phyloP scores from a whole-genome alignment of 2,329 filamentous ascomycete genomes.

The Colletotrichum liaoningense region DNA sequence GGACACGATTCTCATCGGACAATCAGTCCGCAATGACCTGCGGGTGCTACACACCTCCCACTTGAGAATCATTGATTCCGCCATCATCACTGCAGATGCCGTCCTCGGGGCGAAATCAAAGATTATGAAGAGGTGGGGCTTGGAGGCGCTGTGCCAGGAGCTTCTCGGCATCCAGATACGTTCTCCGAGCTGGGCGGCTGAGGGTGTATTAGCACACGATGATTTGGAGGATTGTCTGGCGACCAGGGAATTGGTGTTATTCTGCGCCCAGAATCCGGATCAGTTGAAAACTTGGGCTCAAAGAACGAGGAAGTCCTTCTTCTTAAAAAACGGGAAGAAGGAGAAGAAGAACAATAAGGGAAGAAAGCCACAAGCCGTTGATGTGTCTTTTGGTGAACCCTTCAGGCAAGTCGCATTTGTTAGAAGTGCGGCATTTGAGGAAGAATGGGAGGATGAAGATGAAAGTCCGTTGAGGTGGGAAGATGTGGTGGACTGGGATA shows the following conservation, averaged over 20 bases:
- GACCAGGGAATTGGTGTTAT: background rate
- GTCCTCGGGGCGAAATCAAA: background rate
- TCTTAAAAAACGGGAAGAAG: background rate
- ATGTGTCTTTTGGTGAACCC: no score
- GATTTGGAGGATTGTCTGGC: background rate
- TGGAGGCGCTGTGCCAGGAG: background rate
- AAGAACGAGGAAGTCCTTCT: background rate
- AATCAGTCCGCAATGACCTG: conserved; percentile 58
- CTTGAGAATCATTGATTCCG: conserved; percentile 55
- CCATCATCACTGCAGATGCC: conserved; percentile 48
- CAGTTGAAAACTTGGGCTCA: background rate
- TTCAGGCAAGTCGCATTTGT: no score
- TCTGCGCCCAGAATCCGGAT: background rate
- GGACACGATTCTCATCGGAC: conserved; percentile 60
- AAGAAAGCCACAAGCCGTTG: no score
- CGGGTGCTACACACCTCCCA: conserved; percentile 56
- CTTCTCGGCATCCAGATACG: background rate
- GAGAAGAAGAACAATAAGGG: no score
- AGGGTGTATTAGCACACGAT: background rate
- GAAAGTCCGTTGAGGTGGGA: background rate
- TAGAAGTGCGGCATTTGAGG: background rate
- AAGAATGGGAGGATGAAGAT: background rate
- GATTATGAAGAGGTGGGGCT: background rate
- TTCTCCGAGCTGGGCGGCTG: background rate
- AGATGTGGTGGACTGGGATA: background rate